phyloP scores from a whole-genome alignment of 2,329 filamentous ascomycete species.

The Hirsutella thompsonii region DNA sequence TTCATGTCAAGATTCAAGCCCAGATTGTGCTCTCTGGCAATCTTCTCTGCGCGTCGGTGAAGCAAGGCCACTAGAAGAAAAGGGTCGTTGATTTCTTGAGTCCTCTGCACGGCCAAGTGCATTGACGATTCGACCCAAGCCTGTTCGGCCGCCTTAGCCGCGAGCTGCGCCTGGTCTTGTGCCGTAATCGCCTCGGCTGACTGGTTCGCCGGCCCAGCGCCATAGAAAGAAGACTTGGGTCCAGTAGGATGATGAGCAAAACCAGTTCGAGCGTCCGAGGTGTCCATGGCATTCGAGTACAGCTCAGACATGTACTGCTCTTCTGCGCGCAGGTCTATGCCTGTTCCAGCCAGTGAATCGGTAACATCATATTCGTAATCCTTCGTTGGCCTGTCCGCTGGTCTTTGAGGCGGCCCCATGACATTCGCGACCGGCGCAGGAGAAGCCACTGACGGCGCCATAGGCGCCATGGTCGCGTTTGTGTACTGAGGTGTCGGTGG shows the following conservation, averaged over 20 bases:
- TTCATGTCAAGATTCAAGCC: slow-evolving; percentile 43
- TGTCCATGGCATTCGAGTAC: slow-evolving; percentile 39
- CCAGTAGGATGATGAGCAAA: slow-evolving; percentile 38
- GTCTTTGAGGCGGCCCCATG: slow-evolving; percentile 50
- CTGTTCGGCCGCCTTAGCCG: slow-evolving; percentile 50
- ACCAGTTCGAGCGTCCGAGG: slow-evolving; percentile 35
- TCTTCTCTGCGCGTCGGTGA: slow-evolving; percentile 44
- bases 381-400: slow-evolving; percentile 48
- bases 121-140: slow-evolving; percentile 55
- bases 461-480: slow-evolving; percentile 15
- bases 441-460: slow-evolving; percentile 11
- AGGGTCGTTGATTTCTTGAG: slow-evolving; percentile 59
- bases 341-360: slow-evolving; percentile 73
- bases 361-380: slow-evolving; percentile 60
- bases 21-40: slow-evolving; percentile 45
- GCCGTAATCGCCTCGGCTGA: slow-evolving; percentile 31
- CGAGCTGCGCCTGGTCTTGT: slow-evolving; percentile 47
- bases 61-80: slow-evolving; percentile 55
- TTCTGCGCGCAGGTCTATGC: slow-evolving; percentile 77
- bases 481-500: slow-evolving; percentile 14
- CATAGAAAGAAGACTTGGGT: slow-evolving; percentile 46
- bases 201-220: slow-evolving; percentile 54
- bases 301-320: slow-evolving; percentile 66
- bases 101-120: slow-evolving; percentile 43
- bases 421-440: slow-evolving; percentile 14